phyloP scores from a whole-genome alignment of 139 green algal species.

The Auxenochlorella protothecoides region DNA sequence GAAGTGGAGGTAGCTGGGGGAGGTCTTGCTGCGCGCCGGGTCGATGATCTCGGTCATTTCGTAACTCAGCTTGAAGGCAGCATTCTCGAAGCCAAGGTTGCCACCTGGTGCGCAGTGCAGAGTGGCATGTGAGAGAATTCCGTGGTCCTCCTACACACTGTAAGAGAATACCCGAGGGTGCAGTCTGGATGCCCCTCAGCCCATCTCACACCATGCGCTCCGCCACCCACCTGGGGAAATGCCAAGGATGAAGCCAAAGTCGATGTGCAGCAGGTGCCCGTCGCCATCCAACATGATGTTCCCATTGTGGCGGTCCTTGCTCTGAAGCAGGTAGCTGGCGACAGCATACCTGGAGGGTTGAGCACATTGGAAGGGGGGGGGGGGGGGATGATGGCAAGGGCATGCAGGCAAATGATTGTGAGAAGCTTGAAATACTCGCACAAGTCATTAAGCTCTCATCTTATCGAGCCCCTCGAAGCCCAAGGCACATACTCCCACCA shows the following conservation, averaged over 20 bases:
- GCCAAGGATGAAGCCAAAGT: conserved; percentile 98
- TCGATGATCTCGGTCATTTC: conserved; percentile 97
- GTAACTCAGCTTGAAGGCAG: conserved; percentile 94
- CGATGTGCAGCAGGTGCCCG: conserved; percentile 95
- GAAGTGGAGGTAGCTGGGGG: conserved; percentile 34
- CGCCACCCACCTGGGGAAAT: conserved; percentile 34
- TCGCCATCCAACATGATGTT: conserved; percentile 91
- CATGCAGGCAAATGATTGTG: too few relatives aligned
- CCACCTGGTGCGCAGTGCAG: conserved; percentile 26
- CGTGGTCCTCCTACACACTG: too few relatives aligned
- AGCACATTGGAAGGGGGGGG: background rate
- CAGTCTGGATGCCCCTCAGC: too few relatives aligned
- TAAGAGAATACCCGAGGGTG: too few relatives aligned
- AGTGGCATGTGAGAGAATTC: too few relatives aligned
- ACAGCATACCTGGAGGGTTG: conserved; percentile 64
- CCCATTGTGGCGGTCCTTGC: conserved; percentile 96
- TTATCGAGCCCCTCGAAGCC: too few relatives aligned
- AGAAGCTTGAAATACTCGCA: too few relatives aligned
- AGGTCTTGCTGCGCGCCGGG: conserved; percentile 35
- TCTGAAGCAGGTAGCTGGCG: conserved; percentile 77
- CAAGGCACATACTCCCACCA: too few relatives aligned
- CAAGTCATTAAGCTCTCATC: too few relatives aligned
- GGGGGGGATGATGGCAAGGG: background rate
- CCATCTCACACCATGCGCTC: too few relatives aligned
- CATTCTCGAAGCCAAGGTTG: conserved; percentile 85